Percentiles rank a stretch among this genome's conserved stretches.
Evolutionary conservation across 176 grass and related monocot species (phyloP).

Genomic region (Thalia dealbata): DNA sequence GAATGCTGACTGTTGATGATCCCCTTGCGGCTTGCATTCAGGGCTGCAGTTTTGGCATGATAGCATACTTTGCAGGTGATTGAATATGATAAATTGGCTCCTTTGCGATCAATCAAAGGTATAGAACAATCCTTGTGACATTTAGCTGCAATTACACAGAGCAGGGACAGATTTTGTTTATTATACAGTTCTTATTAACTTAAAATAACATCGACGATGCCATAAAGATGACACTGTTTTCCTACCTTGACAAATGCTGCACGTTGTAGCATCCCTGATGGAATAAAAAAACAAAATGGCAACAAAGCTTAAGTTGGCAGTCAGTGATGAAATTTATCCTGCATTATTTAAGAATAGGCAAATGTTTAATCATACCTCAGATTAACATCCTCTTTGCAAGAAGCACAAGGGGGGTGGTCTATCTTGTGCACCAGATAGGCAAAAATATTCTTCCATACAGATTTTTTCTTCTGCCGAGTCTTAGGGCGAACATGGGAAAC

Average conservation of each 20-base stretch:
- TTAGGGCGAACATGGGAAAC: constrained; percentile 27
- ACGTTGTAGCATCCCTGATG: constrained; percentile 57
- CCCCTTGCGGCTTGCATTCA: constrained; percentile 13
- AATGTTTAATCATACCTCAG: constrained; percentile 48
- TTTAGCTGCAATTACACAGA: constrained; percentile 46
- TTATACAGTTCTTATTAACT: constrained; percentile 2
- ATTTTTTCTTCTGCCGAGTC: constrained; percentile 34
- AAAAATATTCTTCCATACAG: constrained; percentile 41
- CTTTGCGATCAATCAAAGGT: constrained; percentile 32
- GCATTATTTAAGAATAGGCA: constrained; percentile 11
- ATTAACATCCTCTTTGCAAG: constrained; percentile 66
- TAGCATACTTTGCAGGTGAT: constrained; percentile 65
- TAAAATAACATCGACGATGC: no score
- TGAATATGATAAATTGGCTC: constrained; percentile 21
- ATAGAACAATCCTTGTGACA: constrained; percentile 69
- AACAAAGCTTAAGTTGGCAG: constrained; percentile 27
- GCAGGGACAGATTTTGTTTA: constrained; percentile 20
- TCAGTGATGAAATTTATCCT: constrained; percentile 4
- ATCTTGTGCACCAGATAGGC: constrained; percentile 63
- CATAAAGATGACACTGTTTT: neutral
- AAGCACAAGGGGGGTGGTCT: constrained; percentile 48
- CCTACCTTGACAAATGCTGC: constrained; percentile 84
- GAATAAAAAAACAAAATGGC: constrained; percentile 17
- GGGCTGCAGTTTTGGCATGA: constrained; percentile 16
- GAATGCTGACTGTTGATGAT: constrained; percentile 13